Percentiles rank a stretch among this genome's conserved stretches.
Evolutionary conservation across 2,329 filamentous ascomycete genomes (phyloP).

Genomic region (Boeremia lycopersici): DNA sequence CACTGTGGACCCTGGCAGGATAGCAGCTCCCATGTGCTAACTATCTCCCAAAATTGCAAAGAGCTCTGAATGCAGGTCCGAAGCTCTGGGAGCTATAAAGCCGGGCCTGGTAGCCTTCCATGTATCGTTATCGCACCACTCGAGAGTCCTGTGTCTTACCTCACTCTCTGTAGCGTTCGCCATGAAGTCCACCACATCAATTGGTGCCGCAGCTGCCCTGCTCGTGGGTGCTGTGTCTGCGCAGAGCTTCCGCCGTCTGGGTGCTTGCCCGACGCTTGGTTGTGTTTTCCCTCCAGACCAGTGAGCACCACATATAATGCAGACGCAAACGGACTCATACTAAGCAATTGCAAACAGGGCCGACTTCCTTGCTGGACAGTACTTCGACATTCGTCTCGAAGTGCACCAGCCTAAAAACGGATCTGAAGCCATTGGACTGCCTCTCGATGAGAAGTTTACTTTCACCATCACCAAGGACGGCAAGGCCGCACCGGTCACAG

Average conservation of each 20-base stretch:
- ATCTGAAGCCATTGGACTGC: conserved; percentile 73
- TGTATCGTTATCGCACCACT: conserved; percentile 24
- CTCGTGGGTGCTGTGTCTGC: conserved; percentile 44
- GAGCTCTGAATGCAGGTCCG: conserved; percentile 30
- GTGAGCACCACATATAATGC: conserved; percentile 41
- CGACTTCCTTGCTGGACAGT: conserved; percentile 83
- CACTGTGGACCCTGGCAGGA: conserved; percentile 21
- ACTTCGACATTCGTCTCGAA: conserved; percentile 83
- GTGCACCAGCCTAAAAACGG: conserved; percentile 83
- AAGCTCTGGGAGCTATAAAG: conserved; percentile 39
- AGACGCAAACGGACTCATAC: conserved; percentile 10
- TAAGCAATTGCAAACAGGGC: conserved; percentile 52
- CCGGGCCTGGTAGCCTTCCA: conserved; percentile 19
- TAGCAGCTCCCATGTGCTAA: conserved; percentile 2
- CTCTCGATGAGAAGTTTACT: conserved; percentile 76
- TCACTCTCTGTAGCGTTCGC: conserved; percentile 25
- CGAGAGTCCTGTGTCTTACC: conserved; percentile 21
- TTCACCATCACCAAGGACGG: conserved; percentile 71
- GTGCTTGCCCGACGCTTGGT: conserved; percentile 61
- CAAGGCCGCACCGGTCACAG: conserved; percentile 61
- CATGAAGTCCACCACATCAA: conserved; percentile 41
- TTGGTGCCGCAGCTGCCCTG: conserved; percentile 36
- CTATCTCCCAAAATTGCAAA: conserved; percentile 2
- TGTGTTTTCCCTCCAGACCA: conserved; percentile 65
- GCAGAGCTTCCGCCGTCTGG: conserved; percentile 62